These are phyloP conservation scores for Rheum nobile DNA, from an alignment of 148 eudicot genomes.

Conservation along the genomic window DNA sequence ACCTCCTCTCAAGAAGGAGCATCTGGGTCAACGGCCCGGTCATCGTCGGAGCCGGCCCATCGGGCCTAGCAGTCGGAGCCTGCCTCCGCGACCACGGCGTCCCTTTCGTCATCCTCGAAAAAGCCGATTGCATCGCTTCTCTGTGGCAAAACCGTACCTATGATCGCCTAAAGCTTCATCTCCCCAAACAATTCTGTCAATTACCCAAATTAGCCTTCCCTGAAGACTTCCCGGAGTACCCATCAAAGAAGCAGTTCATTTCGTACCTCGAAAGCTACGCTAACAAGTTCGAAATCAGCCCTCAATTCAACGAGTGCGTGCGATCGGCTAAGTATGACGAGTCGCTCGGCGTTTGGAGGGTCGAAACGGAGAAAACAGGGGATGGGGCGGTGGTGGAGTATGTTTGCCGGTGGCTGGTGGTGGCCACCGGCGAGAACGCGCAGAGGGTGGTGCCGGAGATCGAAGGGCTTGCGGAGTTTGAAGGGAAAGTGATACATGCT, in stretches of 20 bases:
- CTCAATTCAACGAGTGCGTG: conserved; percentile 23
- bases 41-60: conserved; percentile 24
- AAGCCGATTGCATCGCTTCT: conserved; percentile 24
- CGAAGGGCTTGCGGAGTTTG: conserved; percentile 14
- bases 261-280: conserved; percentile 18
- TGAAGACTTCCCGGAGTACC: conserved; percentile 21
- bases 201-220: conserved; percentile 22
- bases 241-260: conserved; percentile 20
- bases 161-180: conserved; percentile 24
- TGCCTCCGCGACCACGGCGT: conserved; percentile 18
- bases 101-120: conserved; percentile 19
- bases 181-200: conserved; percentile 23
- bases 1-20: conserved; percentile 1
- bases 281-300: conserved; percentile 12
- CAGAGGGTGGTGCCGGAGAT: conserved; percentile 19
- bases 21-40: conserved; percentile 24
- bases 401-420: conserved; percentile 23
- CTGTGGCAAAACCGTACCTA: conserved; percentile 26
- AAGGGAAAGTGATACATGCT: conserved; percentile 20
- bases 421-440: conserved; percentile 24
- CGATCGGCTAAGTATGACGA: conserved; percentile 24
- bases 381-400: conserved; percentile 13
- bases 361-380: conserved; percentile 10
- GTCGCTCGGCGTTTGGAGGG: conserved; percentile 14
- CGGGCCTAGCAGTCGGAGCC: conserved; percentile 22